Evolutionary conservation across 257 asterid genomes (phyloP), one percentile per base, ranked within the genome.

Genomic region (Nicotiana knightiana): DNA sequence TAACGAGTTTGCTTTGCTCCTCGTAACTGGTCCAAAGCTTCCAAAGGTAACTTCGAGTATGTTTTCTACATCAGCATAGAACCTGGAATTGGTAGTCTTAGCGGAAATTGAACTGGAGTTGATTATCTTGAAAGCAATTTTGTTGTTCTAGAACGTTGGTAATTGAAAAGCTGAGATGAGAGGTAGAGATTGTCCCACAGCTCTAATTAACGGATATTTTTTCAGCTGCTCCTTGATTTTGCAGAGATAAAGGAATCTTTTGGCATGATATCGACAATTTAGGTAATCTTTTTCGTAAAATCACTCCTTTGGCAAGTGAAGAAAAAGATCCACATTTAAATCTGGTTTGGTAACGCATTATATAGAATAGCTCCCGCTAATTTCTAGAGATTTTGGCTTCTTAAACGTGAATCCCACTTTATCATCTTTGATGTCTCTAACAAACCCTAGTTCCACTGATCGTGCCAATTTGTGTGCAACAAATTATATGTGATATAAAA

Each of bases 221-320:
- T 83, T 88, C 85, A 96, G 87, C 82, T 91, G 85, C 62, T 96
- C 89, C 92, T 93, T 94, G 79, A 94, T 87, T 71, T 91, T 85
- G 87, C 97, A 92, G 4, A 96, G 96, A 90, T 96, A 96, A 43
- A 96, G 97, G 85, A 87, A 93, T 85, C 99, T 89, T 84, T 96
- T 96, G 30, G 98, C 92, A 87, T 96, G 98, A 87, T 96, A 96
- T 43, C 99, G 94, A 82, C 94, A 86, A 86, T 96, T 96, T 79
- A 96, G 89, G 88, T 91, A 94, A 87, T 96, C 99, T 85, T 96
- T 96, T 83, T 93, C 98, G 66, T 90, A 93, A 87, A 96, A 96
- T 89, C 98, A 93, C 85, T 90, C 98, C 99, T 96, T 96, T 1
- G 99, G 99, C 85, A 96, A 87, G 63, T 89, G 90, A 85, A 96